A percentile compares a stretch with the other conserved stretches of the same genome.
Evolutionary conservation across 768 basidiomycete species (phyloP).

Genomic region (Mrakia gelida): DNA sequence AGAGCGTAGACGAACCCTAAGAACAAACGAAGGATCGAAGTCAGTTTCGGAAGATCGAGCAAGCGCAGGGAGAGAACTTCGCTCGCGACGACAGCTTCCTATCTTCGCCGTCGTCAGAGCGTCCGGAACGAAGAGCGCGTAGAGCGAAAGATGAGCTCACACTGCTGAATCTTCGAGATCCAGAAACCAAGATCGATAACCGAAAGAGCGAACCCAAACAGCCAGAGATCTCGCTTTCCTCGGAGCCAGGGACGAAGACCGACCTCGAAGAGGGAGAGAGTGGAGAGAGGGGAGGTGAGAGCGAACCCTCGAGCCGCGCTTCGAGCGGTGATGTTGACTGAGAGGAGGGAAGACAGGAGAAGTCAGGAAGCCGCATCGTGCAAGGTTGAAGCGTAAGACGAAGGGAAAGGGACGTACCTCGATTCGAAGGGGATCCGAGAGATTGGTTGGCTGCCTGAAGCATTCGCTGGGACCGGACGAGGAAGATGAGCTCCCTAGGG

Average conservation of each 20-base stretch:
- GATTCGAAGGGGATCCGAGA: conserved; percentile 79
- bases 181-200: conserved; percentile 70
- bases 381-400: too few relatives aligned
- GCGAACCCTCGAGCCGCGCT: conserved; percentile 49
- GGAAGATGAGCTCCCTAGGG: conserved; percentile 38
- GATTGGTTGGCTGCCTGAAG: conserved; percentile 54
- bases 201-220: conserved; percentile 64
- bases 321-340: conserved; percentile 72
- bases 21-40: background rate
- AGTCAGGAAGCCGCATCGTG: too few relatives aligned
- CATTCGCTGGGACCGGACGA: conserved; percentile 47
- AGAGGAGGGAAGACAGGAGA: too few relatives aligned
- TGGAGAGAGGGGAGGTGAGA: conserved; percentile 53
- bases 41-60: background rate
- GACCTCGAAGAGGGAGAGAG: conserved; percentile 40
- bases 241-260: conserved; percentile 43
- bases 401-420: conserved; percentile 38
- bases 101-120: background rate
- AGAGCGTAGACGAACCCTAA: conserved; percentile 45
- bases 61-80: background rate
- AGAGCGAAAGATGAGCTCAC: conserved; percentile 36
- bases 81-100: background rate
- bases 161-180: conserved; percentile 53
- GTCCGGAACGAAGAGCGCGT: background rate
- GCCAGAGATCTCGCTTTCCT: conserved; percentile 50